These are phyloP conservation scores for Astraeus odoratus DNA, from an alignment of 768 basidiomycete genomes.

Conservation along the genomic window DNA sequence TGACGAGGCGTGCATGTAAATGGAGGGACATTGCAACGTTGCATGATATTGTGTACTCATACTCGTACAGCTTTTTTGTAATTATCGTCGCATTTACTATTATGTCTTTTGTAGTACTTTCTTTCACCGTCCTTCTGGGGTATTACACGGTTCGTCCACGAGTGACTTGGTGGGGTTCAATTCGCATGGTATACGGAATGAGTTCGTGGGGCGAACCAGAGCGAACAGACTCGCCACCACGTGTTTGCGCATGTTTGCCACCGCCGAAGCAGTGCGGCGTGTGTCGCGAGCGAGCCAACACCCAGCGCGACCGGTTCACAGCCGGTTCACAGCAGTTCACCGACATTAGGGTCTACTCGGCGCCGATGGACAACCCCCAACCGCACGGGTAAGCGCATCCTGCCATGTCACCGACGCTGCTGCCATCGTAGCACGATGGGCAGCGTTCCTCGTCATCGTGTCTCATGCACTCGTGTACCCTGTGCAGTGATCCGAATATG, in stretches of 20 bases:
- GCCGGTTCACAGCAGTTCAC: constrained; percentile 31
- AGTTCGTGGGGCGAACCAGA: constrained; percentile 15
- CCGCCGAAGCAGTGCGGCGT: constrained; percentile 8
- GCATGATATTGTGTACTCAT: constrained; percentile 9
- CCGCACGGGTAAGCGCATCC: constrained; percentile 27
- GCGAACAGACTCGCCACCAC: constrained; percentile 2
- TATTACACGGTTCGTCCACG: background rate
- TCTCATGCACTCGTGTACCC: constrained; percentile 12
- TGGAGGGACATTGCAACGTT: constrained; percentile 34
- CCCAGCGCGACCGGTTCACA: constrained; percentile 28
- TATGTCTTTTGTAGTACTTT: constrained; percentile 4
- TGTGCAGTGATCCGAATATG: constrained; percentile 50
- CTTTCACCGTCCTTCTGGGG: constrained; percentile 1
- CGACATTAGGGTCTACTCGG: constrained; percentile 3
- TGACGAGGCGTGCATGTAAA: constrained; percentile 33
- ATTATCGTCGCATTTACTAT: constrained; percentile 17
- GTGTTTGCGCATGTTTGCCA: constrained; percentile 17
- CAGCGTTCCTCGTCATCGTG: constrained; percentile 6
- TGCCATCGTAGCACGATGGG: background rate
- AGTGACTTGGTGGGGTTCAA: background rate
- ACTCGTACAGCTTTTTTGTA: constrained; percentile 17
- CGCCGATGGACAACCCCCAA: constrained; percentile 27
- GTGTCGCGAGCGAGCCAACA: constrained; percentile 27
- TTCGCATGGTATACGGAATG: no score
- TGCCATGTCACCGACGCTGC: background rate